These are phyloP conservation scores for Carex cristatella DNA, from an alignment of 176 grass and related monocot species.

Conservation along the genomic window DNA sequence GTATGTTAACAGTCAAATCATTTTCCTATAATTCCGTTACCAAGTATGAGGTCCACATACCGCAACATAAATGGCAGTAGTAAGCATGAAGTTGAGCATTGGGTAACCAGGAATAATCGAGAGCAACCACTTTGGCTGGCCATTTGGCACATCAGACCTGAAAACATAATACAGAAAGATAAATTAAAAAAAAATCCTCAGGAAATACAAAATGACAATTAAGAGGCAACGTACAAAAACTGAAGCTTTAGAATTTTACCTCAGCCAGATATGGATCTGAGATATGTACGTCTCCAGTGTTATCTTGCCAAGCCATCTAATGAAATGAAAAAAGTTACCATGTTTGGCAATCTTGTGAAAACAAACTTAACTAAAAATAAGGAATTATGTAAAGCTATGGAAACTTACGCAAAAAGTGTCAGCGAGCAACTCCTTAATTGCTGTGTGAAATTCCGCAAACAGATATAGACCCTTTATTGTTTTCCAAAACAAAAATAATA, in stretches of 20 bases:
- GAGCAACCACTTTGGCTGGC: constrained; percentile 82
- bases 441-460: constrained; percentile 91
- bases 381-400: not conserved
- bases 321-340: constrained; percentile 5
- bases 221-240: not conserved
- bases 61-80: constrained; percentile 81
- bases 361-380: constrained; percentile 2
- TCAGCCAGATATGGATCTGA: constrained; percentile 98
- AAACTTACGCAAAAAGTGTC: constrained; percentile 90
- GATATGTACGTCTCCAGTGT: constrained; percentile 98
- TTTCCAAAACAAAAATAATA: constrained; percentile 12
- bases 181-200: not conserved
- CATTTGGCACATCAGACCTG: constrained; percentile 87
- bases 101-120: constrained; percentile 84
- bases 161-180: not conserved
- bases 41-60: constrained; percentile 39
- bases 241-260: constrained; percentile 33
- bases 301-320: constrained; percentile 96
- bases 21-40: not conserved
- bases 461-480: constrained; percentile 76
- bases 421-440: constrained; percentile 77
- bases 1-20: not conserved
- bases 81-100: constrained; percentile 97
- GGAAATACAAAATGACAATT: not conserved
- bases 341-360: not conserved